Percentiles rank a stretch among this genome's conserved stretches.
These are phyloP conservation scores for Trifolium subterraneum DNA, from an alignment of 306 rosid species.

Conservation along the genomic window DNA sequence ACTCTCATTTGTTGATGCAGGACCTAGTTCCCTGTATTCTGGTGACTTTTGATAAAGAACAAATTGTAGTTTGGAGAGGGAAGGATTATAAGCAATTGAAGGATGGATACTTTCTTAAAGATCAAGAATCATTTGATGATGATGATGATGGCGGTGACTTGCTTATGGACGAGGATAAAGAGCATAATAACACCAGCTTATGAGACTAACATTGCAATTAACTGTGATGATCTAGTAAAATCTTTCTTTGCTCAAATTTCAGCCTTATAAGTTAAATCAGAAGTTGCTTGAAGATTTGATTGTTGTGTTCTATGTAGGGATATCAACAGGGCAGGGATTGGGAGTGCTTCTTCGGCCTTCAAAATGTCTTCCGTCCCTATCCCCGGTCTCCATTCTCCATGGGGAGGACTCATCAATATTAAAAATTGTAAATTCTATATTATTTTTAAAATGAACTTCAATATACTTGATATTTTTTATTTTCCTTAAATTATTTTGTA, in stretches of 20 bases:
- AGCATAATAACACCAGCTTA: conserved; percentile 25
- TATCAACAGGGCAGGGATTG: not conserved
- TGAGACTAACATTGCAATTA: conserved; percentile 23
- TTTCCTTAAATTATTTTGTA: not conserved
- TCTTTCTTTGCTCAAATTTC: conserved; percentile 34
- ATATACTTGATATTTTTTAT: not conserved
- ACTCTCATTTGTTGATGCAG: conserved; percentile 52
- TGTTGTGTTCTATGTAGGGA: conserved; percentile 8
- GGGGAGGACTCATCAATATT: not conserved
- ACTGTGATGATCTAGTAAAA: conserved; percentile 30
- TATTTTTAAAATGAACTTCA: not conserved
- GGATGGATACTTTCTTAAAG: conserved; percentile 53
- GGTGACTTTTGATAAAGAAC: conserved; percentile 90
- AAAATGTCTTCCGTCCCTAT: not conserved
- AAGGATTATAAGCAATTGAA: conserved; percentile 56
- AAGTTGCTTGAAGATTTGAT: conserved; percentile 39
- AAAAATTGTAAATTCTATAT: not conserved
- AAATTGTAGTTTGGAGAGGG: conserved; percentile 90
- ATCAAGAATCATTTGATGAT: conserved; percentile 55
- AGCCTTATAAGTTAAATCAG: not conserved
- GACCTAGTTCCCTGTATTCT: conserved; percentile 87
- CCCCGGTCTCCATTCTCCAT: not conserved
- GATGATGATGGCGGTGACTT: conserved; percentile 42
- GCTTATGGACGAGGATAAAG: conserved; percentile 19
- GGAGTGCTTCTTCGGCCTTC: not conserved